Evolutionary conservation across 2,329 filamentous ascomycete genomes (phyloP), one percentile per base, ranked within the genome.

Genomic region (Aspergillus quadrilineatus): DNA sequence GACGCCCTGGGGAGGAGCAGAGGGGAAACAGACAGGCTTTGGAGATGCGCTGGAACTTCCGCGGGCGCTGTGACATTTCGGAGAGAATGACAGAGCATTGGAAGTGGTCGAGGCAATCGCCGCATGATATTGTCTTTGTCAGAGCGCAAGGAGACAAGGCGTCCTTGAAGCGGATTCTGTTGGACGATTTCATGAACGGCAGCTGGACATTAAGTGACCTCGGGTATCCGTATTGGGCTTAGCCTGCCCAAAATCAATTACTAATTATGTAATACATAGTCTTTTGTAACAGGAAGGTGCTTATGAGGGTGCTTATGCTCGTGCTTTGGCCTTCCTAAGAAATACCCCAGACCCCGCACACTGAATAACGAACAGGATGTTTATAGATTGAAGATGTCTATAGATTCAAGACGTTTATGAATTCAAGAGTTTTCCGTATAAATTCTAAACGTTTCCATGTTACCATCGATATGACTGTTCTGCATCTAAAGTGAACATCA

Each of bases 11-110:
- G 32, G 32, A 34, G 4, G 32, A 34, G 32, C 2, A 12, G 7
- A n/a, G 37, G 37, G 12, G 37, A 15, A 52, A 37, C 50, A 8
- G 3, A 52, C 50, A 52, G 26, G 50, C 50, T 45, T 52, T 52
- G 50, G 50, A 52, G 14, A 52, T 52, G 30, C 50, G 50, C 42
- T 52, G 50, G 41, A 52, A 34, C n/a, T 52, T 52, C 4, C 50
- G 30, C 41, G 50, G 50, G 17, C 50, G 49, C n/a, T 43, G 50
- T 15, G 42, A 45, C 50, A 52, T 52, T 5, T 37, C 34, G 6
- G 14, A 32, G 22, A 12, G 8, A 34, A 15, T 9, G 44, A 34
- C 29, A 9, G 15, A 14, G 26, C 44, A 46, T 46, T 26, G 44
- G 32, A 46, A 12, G 28, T 14, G 14, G 28, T 30, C n/a, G 15